Conservation (phyloP, 306 rosid genomes). For the Elaeagnus macrophylla region DNA sequence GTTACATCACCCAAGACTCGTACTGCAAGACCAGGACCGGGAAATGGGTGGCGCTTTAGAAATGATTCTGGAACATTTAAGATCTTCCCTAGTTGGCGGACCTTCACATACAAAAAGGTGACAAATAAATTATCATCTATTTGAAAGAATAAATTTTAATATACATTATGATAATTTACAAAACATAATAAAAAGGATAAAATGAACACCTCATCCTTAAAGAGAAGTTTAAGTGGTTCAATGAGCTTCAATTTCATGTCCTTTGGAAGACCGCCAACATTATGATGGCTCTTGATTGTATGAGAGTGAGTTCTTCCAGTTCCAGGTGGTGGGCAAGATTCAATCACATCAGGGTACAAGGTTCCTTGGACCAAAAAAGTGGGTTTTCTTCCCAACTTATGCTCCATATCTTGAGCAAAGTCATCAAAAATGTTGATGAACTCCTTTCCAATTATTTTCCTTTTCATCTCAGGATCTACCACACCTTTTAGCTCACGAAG, state of each 20-base stretch:
- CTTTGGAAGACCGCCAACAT: conserved; percentile 97
- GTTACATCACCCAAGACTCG: conserved; percentile 90
- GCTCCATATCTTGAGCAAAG: conserved; percentile 63
- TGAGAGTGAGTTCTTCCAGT: conserved; percentile 85
- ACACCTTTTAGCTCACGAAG: conserved; percentile 74
- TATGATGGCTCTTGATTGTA: conserved; percentile 97
- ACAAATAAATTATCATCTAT: conserved; percentile 3
- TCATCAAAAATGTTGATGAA: conserved; percentile 74
- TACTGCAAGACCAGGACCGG: conserved; percentile 97
- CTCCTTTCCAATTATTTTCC: conserved; percentile 89
- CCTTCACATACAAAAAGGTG: conserved; percentile 31
- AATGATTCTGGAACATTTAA: conserved; percentile 68
- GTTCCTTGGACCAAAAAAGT: conserved; percentile 84
- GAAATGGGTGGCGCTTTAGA: conserved; percentile 91
- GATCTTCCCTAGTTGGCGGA: conserved; percentile 74
- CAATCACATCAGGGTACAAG: conserved; percentile 88
- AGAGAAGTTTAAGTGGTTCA: conserved; percentile 86
- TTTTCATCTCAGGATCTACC: conserved; percentile 80
- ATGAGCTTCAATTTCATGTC: conserved; percentile 92
- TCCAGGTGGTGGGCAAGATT: conserved; percentile 98
- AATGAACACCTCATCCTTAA: conserved; percentile 82
- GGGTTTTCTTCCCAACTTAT: conserved; percentile 54
- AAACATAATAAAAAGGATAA: conserved; percentile 11
- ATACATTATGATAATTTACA: neutral
- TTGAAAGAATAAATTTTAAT: neutral